These are phyloP conservation scores for Fusarium hostae DNA, from an alignment of 2,329 filamentous ascomycete genomes.

Conservation along the genomic window DNA sequence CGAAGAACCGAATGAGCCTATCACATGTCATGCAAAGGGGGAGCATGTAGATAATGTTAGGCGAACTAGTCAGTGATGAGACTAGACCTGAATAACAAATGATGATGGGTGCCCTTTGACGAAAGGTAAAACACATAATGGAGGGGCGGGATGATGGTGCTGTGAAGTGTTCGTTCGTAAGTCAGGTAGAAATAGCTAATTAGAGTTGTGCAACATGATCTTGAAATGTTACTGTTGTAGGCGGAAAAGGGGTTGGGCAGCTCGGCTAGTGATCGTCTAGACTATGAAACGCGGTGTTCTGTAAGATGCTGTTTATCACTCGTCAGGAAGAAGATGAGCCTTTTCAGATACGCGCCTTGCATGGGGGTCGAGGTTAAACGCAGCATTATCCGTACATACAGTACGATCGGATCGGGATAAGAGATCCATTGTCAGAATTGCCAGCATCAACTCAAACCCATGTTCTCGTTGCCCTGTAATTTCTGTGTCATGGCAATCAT, in stretches of 20 bases:
- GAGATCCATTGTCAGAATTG: conserved; percentile 6
- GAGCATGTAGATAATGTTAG: conserved; percentile 1
- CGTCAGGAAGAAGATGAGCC: not conserved
- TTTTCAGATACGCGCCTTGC: not conserved
- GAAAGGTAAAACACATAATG: conserved; percentile 20
- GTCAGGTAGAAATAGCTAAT: conserved; percentile 1
- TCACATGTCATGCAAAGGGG: conserved; percentile 1
- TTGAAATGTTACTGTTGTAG: not conserved
- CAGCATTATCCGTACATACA: not conserved
- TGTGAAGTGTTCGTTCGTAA: conserved; percentile 10
- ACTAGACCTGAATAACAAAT: conserved; percentile 10
- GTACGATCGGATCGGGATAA: conserved; percentile 29
- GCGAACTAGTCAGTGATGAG: conserved; percentile 26
- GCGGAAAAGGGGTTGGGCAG: not conserved
- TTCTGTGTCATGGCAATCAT: conserved; percentile 9
- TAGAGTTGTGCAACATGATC: not conserved
- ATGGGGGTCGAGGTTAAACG: conserved; percentile 18
- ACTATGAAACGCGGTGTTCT: conserved; percentile 3
- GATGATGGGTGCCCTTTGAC: not conserved
- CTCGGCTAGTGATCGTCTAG: conserved; percentile 8
- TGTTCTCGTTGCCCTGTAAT: conserved; percentile 1
- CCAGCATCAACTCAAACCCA: conserved; percentile 13
- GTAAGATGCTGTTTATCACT: conserved; percentile 9
- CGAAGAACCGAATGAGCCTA: conserved; percentile 6
- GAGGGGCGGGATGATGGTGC: conserved; percentile 34